A percentile compares a stretch with the other conserved stretches of the same genome.
Evolutionary conservation across 164 flowering plant species (phyloP).

Genomic region (Berberis thunbergii): DNA sequence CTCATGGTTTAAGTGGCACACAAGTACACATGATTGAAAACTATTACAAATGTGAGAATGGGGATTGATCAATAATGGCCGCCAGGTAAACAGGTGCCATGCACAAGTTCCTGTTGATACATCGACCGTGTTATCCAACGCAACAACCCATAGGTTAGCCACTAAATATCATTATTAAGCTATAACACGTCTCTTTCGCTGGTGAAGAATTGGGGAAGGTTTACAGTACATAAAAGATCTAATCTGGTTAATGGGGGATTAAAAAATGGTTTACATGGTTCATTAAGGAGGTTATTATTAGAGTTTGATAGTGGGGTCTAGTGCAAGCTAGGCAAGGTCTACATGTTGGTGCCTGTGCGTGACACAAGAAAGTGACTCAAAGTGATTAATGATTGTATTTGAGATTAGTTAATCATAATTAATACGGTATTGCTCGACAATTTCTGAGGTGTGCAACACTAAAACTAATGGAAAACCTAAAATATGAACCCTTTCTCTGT

Average conservation of each 20-base stretch:
- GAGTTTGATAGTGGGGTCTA: slow-evolving; percentile 5
- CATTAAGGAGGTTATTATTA: not conserved
- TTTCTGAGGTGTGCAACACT: slow-evolving; percentile 10
- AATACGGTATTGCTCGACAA: slow-evolving; percentile 38
- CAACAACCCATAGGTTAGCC: too few species aligned
- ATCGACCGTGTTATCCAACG: too few species aligned
- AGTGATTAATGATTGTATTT: slow-evolving; percentile 21
- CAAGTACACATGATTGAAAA: slow-evolving; percentile 29
- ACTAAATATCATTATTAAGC: too few species aligned
- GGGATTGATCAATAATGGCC: slow-evolving; percentile 14
- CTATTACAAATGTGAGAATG: not conserved
- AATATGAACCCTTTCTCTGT: too few species aligned
- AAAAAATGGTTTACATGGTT: too few species aligned
- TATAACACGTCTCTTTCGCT: too few species aligned
- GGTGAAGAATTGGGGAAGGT: too few species aligned
- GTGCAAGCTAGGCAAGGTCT: slow-evolving; percentile 19
- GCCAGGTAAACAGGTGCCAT: not conserved
- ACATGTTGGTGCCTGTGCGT: slow-evolving; percentile 7
- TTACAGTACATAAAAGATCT: too few species aligned
- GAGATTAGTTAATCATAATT: slow-evolving; percentile 20
- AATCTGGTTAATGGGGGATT: too few species aligned
- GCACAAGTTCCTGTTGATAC: not conserved
- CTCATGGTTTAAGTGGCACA: slow-evolving; percentile 39
- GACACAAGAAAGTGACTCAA: slow-evolving; percentile 16
- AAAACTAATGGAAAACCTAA: not conserved